Evolutionary conservation across 495 filamentous ascomycete species (phyloP), one percentile per base, ranked within the genome.

Genomic region (Apiosordaria backusii): DNA sequence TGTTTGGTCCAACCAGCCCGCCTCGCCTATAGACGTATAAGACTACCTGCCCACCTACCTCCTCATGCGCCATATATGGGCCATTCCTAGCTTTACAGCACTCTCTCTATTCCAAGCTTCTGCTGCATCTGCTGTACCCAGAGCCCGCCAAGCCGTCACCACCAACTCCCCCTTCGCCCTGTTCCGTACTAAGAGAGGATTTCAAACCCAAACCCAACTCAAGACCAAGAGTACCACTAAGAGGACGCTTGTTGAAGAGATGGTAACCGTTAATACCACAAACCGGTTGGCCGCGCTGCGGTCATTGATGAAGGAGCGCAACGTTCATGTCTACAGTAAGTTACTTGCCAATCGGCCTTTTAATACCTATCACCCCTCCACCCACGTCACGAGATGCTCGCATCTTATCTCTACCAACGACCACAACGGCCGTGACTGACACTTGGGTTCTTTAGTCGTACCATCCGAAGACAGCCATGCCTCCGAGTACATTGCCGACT

Each of bases 391-490:
- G 52, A 55, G n/a, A 55, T 55, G 52, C 13, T 68, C 23, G 45
- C n/a, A 35, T 29, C 26, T 25, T 50, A 19, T 35, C 16, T 59
- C 18, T 45, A 18, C 62, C 57, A 59, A 29, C 5, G 26, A 50
- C 52, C 50, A 50, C 18, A 21, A 6, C 50, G 50, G 50, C 63
- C 40, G 22, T n/a, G 40, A 22, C 67, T 72, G 57, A 74, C 59
- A 45, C 52, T 27, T 21, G 4, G 18, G 5, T 22, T 53, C 24
- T 61, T 50, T 70, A 99, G 95, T 99, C 75, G 86, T 98, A 21
- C 96, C 96, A 10, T 97, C 94, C 50, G 95, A 98, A 86, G 96
- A 99, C 79, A 92, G 90, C 77, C 96, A 99, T 75, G 89, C 93
- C 71, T 97, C 93, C 70, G 96, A 99, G 81, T 99, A 98, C 78